Base-by-base conservation (phyloP, 176 grass and related monocot genomes). In the Alopecurus myosuroides region DNA sequence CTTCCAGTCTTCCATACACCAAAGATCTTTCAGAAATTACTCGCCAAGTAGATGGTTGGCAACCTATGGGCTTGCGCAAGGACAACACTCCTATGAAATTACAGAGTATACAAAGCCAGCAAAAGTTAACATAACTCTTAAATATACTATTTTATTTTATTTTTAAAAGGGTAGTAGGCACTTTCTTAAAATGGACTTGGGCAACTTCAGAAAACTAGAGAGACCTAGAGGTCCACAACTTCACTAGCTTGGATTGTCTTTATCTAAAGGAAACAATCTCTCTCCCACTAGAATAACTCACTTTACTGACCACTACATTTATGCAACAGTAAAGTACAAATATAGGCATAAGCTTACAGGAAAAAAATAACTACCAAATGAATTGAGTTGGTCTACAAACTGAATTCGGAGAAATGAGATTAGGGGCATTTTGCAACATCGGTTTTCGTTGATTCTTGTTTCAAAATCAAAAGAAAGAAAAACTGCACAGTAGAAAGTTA, bases 1-100 rank as follows among this genome's bases (percentile, higher is more conserved):
- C 14, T 77, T 39, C 31, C 34, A 67, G 35, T 49, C 46, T 49
- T 49, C 46, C 46, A 49, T 15, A 57, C 22, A 77, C 22, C 39
- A 79, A 45, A 64, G 20, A 81, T 81, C 30, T 79, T 79, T 46
- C 39, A 22, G 39, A 68, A 81, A 48, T 64, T 36, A 81, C 46
- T 69, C 34, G 6, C 15, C 65, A 82, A 6, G 65, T 55, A 39
- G 25, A 78, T 41, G 76, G 53, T 78, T 60, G 76, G 52, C 10
- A n/a, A n/a, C 76, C 25, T 28, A 60, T 60, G 36, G 50, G 50
- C 9, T 49, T 49, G 15, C 46, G 4, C 15, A 49, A 23, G 34
- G 19, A 77, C 52, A 78, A 28, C 10, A 67, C 49, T 82, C 36
- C 34, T 82, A 70, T 9, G 65, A 22, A 26, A 70, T 15, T 52